These are phyloP conservation scores for Naematelia aurantialba DNA, from an alignment of 768 basidiomycete genomes.

Conservation along the genomic window DNA sequence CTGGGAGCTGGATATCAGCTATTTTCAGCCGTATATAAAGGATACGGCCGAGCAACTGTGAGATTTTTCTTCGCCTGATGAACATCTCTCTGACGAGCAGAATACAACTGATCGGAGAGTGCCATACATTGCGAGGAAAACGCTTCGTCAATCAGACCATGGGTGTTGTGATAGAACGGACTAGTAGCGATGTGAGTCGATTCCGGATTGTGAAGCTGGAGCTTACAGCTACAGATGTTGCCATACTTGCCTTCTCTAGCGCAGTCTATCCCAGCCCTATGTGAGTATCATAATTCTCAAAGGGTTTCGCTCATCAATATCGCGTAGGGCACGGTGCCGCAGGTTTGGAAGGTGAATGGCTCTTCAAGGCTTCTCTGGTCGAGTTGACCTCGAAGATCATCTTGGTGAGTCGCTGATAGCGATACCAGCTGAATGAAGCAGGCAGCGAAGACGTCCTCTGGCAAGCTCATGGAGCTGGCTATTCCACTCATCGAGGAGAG, in stretches of 20 bases:
- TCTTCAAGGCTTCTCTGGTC: conserved; percentile 49
- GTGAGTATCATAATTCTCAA: conserved; percentile 20
- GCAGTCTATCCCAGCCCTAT: conserved; percentile 43
- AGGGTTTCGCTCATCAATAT: not conserved
- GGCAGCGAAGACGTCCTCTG: conserved; percentile 41
- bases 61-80: conserved; percentile 3
- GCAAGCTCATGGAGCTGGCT: conserved; percentile 41
- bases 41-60: conserved; percentile 41
- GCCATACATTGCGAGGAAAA: conserved; percentile 44
- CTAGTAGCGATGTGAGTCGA: conserved; percentile 33
- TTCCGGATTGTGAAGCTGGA: not conserved
- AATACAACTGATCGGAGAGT: conserved; percentile 40
- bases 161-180: conserved; percentile 46
- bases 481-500: conserved; percentile 50
- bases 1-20: conserved; percentile 46
- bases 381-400: conserved; percentile 45
- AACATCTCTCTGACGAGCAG: conserved; percentile 18
- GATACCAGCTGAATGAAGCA: conserved; percentile 11
- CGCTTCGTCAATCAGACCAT: conserved; percentile 42
- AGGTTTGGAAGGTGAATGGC: conserved; percentile 48
- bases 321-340: conserved; percentile 38
- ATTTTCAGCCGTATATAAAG: conserved; percentile 42
- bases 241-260: conserved; percentile 39
- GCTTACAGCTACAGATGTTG: conserved; percentile 26
- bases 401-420: conserved; percentile 13